These are phyloP conservation scores for Ceratobasidium sp. DNA, from an alignment of 1,284 basidiomycete species.

Conservation along the genomic window DNA sequence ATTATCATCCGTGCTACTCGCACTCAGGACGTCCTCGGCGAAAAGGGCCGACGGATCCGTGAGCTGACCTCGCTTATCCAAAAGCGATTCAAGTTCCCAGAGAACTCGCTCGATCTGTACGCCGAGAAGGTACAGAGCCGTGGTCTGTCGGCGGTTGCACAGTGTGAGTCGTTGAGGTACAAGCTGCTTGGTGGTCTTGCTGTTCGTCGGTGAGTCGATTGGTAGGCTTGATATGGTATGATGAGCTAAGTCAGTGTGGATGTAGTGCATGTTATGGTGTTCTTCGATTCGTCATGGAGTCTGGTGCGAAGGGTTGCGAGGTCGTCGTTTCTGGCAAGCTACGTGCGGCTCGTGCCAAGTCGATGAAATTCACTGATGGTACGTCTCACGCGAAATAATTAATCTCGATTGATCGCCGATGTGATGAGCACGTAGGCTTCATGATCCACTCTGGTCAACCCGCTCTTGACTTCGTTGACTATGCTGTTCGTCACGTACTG, in stretches of 20 bases:
- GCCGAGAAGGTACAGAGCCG: constrained; percentile 99
- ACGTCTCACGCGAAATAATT: constrained; percentile 97
- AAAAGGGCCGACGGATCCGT: constrained; percentile 99
- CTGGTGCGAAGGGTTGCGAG: constrained; percentile 99
- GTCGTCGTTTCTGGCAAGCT: constrained; percentile 99
- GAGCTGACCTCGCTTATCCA: constrained; percentile 98
- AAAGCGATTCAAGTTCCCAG: constrained; percentile 99
- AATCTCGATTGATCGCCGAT: constrained; percentile 74
- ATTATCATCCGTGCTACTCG: constrained; percentile 99
- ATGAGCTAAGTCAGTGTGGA: constrained; percentile 6
- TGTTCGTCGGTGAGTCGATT: constrained; percentile 85
- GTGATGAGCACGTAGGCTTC: constrained; percentile 90
- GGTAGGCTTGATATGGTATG: background rate
- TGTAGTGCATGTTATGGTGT: constrained; percentile 98
- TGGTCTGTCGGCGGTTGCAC: constrained; percentile 98
- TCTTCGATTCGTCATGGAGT: constrained; percentile 99
- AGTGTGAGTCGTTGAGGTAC: constrained; percentile 99
- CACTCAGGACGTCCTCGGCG: constrained; percentile 99
- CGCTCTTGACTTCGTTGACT: constrained; percentile 95
- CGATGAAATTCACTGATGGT: constrained; percentile 99
- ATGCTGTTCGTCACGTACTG: constrained; percentile 98
- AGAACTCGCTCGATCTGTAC: constrained; percentile 98
- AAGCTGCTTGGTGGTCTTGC: constrained; percentile 99
- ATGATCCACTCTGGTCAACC: constrained; percentile 99
- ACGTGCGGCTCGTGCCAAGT: constrained; percentile 99